These are phyloP conservation scores for Geotrichum restrictum DNA, from an alignment of 1,139 yeast genomes.

Conservation along the genomic window DNA sequence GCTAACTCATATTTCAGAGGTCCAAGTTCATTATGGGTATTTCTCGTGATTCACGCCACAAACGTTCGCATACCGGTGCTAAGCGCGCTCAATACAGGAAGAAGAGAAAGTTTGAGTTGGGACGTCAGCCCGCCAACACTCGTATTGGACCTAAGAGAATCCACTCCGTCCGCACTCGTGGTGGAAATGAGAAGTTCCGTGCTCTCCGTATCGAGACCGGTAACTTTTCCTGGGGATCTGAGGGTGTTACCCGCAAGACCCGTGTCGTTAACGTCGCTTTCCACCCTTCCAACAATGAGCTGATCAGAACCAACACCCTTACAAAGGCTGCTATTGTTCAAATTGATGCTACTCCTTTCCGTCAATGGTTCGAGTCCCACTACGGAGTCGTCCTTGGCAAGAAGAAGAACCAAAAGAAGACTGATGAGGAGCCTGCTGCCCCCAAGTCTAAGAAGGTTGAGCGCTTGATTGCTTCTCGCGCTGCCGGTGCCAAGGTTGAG, in stretches of 20 bases:
- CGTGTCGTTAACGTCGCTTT: constrained; percentile 96
- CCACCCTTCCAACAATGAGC: constrained; percentile 99
- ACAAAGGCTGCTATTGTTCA: constrained; percentile 98
- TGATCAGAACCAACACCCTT: constrained; percentile 98
- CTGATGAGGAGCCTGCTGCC: constrained; percentile 40
- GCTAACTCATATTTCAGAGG: constrained; percentile 16
- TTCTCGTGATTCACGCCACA: constrained; percentile 99
- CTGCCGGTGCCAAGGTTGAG: constrained; percentile 80
- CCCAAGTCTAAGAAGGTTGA: constrained; percentile 78
- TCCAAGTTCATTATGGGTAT: constrained; percentile 71
- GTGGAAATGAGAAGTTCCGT: constrained; percentile 99
- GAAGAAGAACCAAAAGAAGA: constrained; percentile 48
- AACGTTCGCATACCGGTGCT: constrained; percentile 99
- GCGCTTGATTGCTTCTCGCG: constrained; percentile 90
- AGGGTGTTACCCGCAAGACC: constrained; percentile 97
- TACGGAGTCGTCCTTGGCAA: constrained; percentile 94
- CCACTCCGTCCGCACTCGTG: constrained; percentile 98
- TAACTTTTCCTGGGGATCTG: constrained; percentile 99
- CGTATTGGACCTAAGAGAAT: constrained; percentile 98
- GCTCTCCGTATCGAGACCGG: constrained; percentile 99
- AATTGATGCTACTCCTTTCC: constrained; percentile 99
- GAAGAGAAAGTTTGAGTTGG: constrained; percentile 99
- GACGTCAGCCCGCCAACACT: constrained; percentile 99
- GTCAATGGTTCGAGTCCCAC: constrained; percentile 98
- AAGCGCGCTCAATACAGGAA: constrained; percentile 99